phyloP scores from a whole-genome alignment of 805 yeast species.

The Candida michaelii region DNA sequence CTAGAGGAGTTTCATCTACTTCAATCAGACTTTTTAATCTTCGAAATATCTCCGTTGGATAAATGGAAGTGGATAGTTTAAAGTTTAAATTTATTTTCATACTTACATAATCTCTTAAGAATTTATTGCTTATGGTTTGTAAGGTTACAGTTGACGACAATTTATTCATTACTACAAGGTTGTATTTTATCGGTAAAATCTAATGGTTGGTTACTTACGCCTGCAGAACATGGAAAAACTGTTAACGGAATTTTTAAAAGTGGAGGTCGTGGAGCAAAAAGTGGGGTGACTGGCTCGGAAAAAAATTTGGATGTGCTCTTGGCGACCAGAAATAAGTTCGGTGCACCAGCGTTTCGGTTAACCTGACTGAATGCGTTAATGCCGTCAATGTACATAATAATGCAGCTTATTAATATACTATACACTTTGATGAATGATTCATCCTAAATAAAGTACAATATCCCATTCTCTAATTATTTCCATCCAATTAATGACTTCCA shows the following conservation, averaged over 20 bases:
- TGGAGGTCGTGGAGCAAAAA: constrained; percentile 2
- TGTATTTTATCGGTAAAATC: no score
- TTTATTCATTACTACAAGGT: no score
- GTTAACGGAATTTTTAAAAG: background rate
- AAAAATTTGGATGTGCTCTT: no score
- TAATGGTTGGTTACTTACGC: background rate
- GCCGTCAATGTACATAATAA: no score
- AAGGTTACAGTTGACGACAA: no score
- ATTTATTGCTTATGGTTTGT: background rate
- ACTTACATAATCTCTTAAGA: background rate
- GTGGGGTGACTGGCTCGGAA: constrained; percentile 6
- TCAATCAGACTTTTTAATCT: no score
- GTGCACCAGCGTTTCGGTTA: no score
- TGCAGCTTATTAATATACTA: no score
- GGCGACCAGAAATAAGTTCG: no score
- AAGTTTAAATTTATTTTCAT: background rate
- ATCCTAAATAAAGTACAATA: constrained; percentile 36
- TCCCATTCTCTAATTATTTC: constrained; percentile 59
- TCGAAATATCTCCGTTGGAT: background rate
- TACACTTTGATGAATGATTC: no score
- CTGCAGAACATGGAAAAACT: constrained; percentile 1
- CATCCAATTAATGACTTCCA: constrained; percentile 45
- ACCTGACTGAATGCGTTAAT: no score
- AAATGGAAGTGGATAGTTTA: background rate
- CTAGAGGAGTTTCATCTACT: no score